Evolutionary conservation across 345 rosid species (phyloP).

Genomic region (Eucalyptus pauciflora): DNA sequence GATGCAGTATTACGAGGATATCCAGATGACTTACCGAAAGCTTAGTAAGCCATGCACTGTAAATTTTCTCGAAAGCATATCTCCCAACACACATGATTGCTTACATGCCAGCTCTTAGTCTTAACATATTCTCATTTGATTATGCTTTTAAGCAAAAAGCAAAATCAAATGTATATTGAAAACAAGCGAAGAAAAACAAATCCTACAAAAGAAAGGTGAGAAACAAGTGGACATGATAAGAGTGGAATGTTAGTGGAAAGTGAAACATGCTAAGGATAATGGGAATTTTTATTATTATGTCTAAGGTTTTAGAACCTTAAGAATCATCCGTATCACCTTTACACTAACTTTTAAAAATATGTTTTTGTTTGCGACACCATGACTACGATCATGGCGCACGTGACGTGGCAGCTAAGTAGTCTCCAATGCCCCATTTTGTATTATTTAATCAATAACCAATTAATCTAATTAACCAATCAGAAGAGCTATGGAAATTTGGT

Average conservation of each 20-base stretch:
- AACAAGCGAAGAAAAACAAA: neutral
- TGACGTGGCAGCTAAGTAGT: neutral
- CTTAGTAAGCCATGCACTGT: neutral
- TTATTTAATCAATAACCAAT: neutral
- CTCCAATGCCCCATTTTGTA: neutral
- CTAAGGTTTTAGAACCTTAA: neutral
- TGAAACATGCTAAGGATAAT: neutral
- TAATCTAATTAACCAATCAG: neutral
- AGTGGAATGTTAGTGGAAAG: neutral
- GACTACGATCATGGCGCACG: neutral
- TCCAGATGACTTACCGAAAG: neutral
- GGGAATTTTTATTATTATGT: neutral
- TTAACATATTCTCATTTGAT: neutral
- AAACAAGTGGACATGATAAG: neutral
- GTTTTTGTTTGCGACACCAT: neutral
- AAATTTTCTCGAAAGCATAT: neutral
- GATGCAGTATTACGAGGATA: neutral
- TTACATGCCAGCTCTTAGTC: neutral
- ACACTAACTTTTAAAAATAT: neutral
- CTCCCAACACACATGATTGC: neutral
- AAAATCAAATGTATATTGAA: neutral
- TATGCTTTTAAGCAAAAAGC: neutral
- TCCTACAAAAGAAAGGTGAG: neutral
- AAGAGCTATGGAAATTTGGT: neutral
- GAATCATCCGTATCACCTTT: neutral